These are phyloP conservation scores for Colletotrichum sp. DNA, from an alignment of 2,329 filamentous ascomycete genomes.

Conservation along the genomic window DNA sequence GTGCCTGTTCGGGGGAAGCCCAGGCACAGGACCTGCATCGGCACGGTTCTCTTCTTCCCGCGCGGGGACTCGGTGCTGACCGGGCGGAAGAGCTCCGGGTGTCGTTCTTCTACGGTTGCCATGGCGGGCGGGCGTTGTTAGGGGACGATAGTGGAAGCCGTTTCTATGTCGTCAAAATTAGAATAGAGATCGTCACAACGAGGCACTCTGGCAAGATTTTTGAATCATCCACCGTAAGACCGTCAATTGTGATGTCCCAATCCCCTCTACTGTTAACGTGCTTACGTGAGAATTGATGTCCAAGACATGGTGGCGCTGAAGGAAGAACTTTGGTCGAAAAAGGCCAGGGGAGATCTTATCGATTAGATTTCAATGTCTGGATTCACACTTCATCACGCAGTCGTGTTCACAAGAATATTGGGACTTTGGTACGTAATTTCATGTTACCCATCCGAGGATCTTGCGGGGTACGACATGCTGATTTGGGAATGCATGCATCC, in stretches of 20 bases:
- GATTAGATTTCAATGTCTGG: neutral
- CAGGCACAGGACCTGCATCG: constrained; percentile 24
- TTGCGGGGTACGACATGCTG: neutral
- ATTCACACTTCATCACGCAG: no score
- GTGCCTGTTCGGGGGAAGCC: constrained; percentile 26
- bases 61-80: constrained; percentile 22
- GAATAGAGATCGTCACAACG: neutral
- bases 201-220: no score
- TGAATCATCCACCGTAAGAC: no score
- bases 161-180: neutral
- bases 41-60: constrained; percentile 20
- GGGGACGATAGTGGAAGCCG: neutral
- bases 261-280: neutral
- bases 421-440: neutral
- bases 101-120: constrained; percentile 22
- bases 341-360: neutral
- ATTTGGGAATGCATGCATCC: neutral
- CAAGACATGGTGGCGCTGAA: neutral
- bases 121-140: neutral
- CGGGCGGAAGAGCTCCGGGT: constrained; percentile 25
- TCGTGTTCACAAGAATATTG: neutral
- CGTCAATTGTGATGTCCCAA: neutral
- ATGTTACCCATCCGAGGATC: neutral
- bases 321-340: neutral
- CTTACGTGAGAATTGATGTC: neutral